A percentile compares a stretch with the other conserved stretches of the same genome.
Evolutionary conservation across 2,329 filamentous ascomycete species (phyloP).

Genomic region (Sclerotinia spermophila): DNA sequence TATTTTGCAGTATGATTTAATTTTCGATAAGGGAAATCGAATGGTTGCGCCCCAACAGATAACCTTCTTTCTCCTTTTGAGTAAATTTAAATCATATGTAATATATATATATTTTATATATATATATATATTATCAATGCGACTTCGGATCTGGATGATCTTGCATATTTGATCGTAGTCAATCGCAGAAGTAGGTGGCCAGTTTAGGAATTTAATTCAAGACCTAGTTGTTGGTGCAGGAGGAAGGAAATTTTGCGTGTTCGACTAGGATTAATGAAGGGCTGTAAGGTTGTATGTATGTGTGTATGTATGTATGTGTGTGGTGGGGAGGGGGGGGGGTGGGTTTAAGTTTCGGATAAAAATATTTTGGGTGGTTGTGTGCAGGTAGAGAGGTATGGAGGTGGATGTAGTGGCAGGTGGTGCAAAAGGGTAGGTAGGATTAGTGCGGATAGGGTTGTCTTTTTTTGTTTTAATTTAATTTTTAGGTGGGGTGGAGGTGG

Average conservation of each 20-base stretch:
- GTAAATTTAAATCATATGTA: not conserved
- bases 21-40: not conserved
- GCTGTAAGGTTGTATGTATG: not conserved
- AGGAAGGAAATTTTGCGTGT: constrained; percentile 2
- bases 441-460: not conserved
- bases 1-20: not conserved
- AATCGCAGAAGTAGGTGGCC: constrained; percentile 3
- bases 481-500: not conserved
- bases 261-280: too few relatives aligned
- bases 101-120: too few relatives aligned
- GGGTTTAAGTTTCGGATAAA: not conserved
- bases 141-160: constrained; percentile 13
- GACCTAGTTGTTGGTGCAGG: not conserved
- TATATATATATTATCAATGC: too few relatives aligned
- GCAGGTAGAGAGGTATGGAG: too few relatives aligned
- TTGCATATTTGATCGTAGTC: constrained; percentile 17
- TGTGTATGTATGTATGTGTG: not conserved
- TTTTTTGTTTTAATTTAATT: too few relatives aligned
- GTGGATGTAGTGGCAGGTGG: not conserved
- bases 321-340: not conserved
- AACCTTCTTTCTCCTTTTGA: not conserved
- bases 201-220: not conserved
- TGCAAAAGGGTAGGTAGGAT: not conserved
- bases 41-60: constrained; percentile 9
- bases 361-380: not conserved